phyloP scores from a whole-genome alignment of 1,139 yeast genomes.

The Kodamaea plutei region DNA sequence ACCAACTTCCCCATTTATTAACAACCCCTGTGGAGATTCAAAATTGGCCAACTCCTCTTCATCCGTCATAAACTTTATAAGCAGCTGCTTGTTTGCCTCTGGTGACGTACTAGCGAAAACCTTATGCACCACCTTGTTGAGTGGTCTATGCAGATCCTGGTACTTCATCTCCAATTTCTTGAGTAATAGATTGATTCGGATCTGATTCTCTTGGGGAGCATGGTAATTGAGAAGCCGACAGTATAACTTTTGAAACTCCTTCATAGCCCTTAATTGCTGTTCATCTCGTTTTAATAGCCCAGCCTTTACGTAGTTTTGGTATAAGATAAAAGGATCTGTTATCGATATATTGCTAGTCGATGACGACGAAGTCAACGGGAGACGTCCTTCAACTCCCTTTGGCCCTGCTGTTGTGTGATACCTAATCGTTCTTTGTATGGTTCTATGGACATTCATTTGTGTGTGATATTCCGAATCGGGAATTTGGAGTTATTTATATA shows the following conservation, averaged over 20 bases:
- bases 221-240: slow-evolving; percentile 54
- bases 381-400: slow-evolving; percentile 38
- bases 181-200: slow-evolving; percentile 45
- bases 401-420: slow-evolving; percentile 21
- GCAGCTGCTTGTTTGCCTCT: slow-evolving; percentile 24
- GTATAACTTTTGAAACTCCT: slow-evolving; percentile 61
- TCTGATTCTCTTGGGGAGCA: slow-evolving; percentile 51
- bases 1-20: slow-evolving; percentile 72
- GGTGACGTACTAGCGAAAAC: slow-evolving; percentile 13
- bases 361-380: slow-evolving; percentile 15
- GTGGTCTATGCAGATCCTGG: slow-evolving; percentile 6
- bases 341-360: slow-evolving; percentile 29
- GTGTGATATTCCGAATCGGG: slow-evolving; percentile 6
- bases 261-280: slow-evolving; percentile 57
- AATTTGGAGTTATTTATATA: too few relatives aligned
- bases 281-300: slow-evolving; percentile 55
- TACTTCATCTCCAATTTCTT: slow-evolving; percentile 38
- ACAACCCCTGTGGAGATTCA: slow-evolving; percentile 59
- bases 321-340: slow-evolving; percentile 62
- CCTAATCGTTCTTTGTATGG: too few relatives aligned
- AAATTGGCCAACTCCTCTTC: slow-evolving; percentile 60
- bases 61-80: slow-evolving; percentile 52
- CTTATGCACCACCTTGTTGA: slow-evolving; percentile 4
- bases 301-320: slow-evolving; percentile 48
- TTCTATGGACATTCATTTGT: too few relatives aligned